Conservation (phyloP, 2,329 filamentous ascomycete genomes). For the Cladophialophora exuberans region DNA sequence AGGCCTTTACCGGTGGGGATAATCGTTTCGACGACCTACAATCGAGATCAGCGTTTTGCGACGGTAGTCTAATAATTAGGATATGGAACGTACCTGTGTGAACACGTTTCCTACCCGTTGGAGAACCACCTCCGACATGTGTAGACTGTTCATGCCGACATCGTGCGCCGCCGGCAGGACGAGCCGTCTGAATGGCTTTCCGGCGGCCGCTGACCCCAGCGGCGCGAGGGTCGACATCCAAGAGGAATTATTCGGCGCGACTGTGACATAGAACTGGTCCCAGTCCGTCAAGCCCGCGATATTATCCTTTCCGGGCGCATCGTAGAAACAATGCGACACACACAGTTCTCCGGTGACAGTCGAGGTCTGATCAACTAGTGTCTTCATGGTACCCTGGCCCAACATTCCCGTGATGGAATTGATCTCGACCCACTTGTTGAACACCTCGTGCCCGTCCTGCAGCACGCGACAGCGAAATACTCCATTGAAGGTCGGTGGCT, state of each 20-base stretch:
- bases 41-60: background rate
- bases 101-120: background rate
- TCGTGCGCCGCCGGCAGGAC: background rate
- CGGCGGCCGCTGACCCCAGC: background rate
- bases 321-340: conserved; percentile 1
- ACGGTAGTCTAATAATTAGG: background rate
- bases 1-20: background rate
- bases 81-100: background rate
- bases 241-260: background rate
- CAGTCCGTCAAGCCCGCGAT: background rate
- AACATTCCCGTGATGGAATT: background rate
- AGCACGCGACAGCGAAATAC: background rate
- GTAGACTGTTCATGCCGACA: background rate
- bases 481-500: background rate
- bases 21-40: background rate
- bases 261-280: background rate
- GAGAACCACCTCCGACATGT: background rate
- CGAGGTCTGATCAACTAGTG: background rate
- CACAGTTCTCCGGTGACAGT: background rate
- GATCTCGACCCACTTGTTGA: background rate
- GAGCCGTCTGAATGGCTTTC: background rate
- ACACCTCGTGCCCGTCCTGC: background rate
- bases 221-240: background rate
- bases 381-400: background rate
- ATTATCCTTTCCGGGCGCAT: background rate